Conservation (phyloP, 2,329 filamentous ascomycete species). For the Talaromyces sp. region DNA sequence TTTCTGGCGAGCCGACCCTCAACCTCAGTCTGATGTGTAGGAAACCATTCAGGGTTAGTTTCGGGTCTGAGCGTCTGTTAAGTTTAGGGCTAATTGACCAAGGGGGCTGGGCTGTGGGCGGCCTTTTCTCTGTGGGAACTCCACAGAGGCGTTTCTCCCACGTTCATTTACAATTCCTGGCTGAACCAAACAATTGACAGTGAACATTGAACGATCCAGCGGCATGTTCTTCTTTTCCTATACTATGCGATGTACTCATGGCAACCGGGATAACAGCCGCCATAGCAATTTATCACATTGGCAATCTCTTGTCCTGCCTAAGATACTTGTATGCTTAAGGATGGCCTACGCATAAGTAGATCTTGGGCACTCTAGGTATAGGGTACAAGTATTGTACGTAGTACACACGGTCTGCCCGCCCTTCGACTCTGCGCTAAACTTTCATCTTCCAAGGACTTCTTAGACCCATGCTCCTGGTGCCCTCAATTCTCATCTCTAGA, state of each 20-base stretch:
- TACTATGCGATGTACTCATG: not conserved
- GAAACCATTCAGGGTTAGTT: not conserved
- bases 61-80: constrained; percentile 14
- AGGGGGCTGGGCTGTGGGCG: not conserved
- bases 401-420: not conserved
- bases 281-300: not conserved
- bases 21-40: constrained; percentile 4
- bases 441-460: not conserved
- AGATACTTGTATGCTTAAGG: not conserved
- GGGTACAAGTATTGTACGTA: not conserved
- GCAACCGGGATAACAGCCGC: not conserved
- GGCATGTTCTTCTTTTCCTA: not conserved
- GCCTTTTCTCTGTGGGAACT: not conserved
- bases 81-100: constrained; percentile 6
- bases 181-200: not conserved
- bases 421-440: not conserved
- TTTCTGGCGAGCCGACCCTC: constrained; percentile 1
- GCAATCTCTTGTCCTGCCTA: not conserved
- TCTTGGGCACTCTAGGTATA: not conserved
- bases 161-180: constrained; percentile 3
- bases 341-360: not conserved
- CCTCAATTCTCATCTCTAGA: not conserved
- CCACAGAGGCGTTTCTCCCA: constrained; percentile 12
- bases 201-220: not conserved
- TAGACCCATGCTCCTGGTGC: not conserved